Conservation (phyloP, 768 basidiomycete genomes). For the Trametes punicea region DNA sequence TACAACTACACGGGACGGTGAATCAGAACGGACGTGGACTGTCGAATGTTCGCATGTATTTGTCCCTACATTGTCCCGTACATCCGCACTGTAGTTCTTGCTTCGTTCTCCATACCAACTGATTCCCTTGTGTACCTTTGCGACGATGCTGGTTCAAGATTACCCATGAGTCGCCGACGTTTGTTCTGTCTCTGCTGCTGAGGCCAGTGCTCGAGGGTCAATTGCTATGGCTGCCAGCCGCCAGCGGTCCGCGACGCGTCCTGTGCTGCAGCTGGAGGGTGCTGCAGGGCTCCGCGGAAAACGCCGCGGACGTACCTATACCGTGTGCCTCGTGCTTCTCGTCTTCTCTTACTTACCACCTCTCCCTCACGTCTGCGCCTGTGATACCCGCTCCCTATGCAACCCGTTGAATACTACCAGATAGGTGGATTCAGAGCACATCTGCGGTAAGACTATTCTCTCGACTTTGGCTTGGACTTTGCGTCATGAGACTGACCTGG, state of each 20-base stretch:
- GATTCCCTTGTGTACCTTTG: not conserved
- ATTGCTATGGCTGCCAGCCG: too few relatives aligned
- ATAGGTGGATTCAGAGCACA: constrained; percentile 21
- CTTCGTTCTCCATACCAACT: constrained; percentile 9
- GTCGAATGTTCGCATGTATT: constrained; percentile 27
- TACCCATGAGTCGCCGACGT: too few relatives aligned
- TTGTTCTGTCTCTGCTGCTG: not conserved
- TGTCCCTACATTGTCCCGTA: constrained; percentile 24
- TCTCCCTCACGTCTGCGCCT: not conserved
- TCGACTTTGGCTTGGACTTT: not conserved
- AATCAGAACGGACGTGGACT: constrained; percentile 26
- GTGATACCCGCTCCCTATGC: not conserved
- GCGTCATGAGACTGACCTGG: too few relatives aligned
- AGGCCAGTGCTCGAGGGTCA: not conserved
- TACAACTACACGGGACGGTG: constrained; percentile 23
- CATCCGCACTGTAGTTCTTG: constrained; percentile 22
- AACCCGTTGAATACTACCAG: constrained; percentile 18
- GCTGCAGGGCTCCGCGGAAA: not conserved
- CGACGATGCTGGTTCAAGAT: not conserved
- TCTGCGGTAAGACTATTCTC: not conserved
- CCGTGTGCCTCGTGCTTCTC: not conserved
- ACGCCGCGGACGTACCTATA: not conserved
- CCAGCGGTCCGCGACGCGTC: constrained; percentile 10
- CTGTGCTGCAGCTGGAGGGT: constrained; percentile 3
- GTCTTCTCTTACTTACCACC: not conserved